A percentile compares a stretch with the other conserved stretches of the same genome.
Conservation (phyloP, 306 rosid genomes). For the Coriaria nepalensis region DNA sequence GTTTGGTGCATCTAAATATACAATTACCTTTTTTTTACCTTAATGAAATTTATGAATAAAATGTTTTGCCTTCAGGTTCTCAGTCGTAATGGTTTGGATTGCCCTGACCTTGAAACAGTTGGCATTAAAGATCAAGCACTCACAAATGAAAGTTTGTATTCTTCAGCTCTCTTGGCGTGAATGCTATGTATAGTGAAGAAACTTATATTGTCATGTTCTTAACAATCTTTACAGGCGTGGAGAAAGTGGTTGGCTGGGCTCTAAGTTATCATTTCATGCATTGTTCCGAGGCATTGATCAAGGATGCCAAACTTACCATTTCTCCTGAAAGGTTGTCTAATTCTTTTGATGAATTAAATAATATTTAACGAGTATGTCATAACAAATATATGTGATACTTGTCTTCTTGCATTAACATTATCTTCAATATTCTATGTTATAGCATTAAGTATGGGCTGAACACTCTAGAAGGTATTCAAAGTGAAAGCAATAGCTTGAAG, state of each 20-base stretch:
- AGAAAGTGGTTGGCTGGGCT: slow-evolving; percentile 83
- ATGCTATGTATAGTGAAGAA: background rate
- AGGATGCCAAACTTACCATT: slow-evolving; percentile 48
- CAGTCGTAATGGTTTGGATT: slow-evolving; percentile 49
- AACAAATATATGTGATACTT: background rate
- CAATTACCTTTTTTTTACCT: slow-evolving; percentile 6
- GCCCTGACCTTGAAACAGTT: slow-evolving; percentile 64
- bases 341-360: slow-evolving; percentile 4
- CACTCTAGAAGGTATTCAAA: slow-evolving; percentile 63
- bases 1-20: background rate
- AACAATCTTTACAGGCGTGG: slow-evolving; percentile 37
- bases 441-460: slow-evolving; percentile 62
- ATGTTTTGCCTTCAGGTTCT: slow-evolving; percentile 67
- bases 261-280: slow-evolving; percentile 64
- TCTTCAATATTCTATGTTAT: slow-evolving; percentile 23
- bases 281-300: slow-evolving; percentile 28
- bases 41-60: no score
- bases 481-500: slow-evolving; percentile 57
- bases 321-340: slow-evolving; percentile 59
- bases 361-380: background rate
- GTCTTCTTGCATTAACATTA: slow-evolving; percentile 10
- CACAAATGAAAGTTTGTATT: slow-evolving; percentile 53
- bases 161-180: background rate
- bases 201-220: background rate
- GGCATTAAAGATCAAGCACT: slow-evolving; percentile 74